Base-by-base conservation (phyloP, 768 basidiomycete genomes). In the Pleurotus citrinopileatus region DNA sequence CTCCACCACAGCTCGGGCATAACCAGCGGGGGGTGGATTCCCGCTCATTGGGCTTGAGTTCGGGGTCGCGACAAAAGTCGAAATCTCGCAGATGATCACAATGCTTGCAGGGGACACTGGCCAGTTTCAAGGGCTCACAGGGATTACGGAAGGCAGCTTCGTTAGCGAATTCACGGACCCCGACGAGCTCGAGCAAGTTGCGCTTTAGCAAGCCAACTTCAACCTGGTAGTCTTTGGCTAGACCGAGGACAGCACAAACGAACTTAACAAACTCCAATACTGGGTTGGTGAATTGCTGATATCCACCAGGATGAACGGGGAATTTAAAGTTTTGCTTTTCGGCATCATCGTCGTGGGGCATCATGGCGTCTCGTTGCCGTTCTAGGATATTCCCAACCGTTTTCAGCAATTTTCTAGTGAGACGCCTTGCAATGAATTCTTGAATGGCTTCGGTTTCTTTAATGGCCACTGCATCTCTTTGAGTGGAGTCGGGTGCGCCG, bases 41-140 rank as follows among this genome's bases (percentile, higher is more conserved):
- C 55, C 71, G 58, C 61, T 77, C 71, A 58, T 73, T 74, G 8
- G 91, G 86, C 38, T 92, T 74, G 36, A 97, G 77, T 55, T 93
- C 89, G 9, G 84, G 79, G 69, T 98, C 96, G 13, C 96, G 83
- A 66, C 96, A 98, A 63, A 99, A 90, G 68, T 99, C 97, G 62
- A 99, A 91, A 66, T 96, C 94, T 2, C 89, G 83, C 56, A 94
- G 77, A 12, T 75, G 71, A 66, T 94, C 94, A 70, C 91, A 98
- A 62, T 86, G 82, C 37, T 81, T 83, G 66, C 96, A 98, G 26
- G 95, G 90, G 32, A 98, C 88, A 65, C 91, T 91, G 40, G 85
- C 75, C 23, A 98, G 68, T 60, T 89, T 88, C 53, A 96, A 78
- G 7, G 91, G 83, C 65, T 93, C 87, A 71, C 94, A 98, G 0